These are phyloP conservation scores for Penicillium sp. DNA, from an alignment of 2,329 filamentous ascomycete species.

Conservation along the genomic window DNA sequence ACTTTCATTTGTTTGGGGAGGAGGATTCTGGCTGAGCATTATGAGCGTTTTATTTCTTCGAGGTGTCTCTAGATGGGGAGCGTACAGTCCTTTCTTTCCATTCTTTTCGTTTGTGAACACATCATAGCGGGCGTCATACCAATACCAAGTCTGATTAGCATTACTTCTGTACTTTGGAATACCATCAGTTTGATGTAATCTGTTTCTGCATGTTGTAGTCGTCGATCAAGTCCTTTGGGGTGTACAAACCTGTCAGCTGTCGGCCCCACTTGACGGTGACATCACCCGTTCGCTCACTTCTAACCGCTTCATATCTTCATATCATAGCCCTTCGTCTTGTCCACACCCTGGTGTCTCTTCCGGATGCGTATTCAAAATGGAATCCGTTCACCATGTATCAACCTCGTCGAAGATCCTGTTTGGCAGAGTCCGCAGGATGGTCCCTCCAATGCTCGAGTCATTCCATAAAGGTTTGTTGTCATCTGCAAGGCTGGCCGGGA, in stretches of 20 bases:
- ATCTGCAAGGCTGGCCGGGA: background rate
- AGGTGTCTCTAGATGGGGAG: conserved; percentile 32
- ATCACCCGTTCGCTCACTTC: conserved; percentile 31
- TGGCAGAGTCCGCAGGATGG: conserved; percentile 79
- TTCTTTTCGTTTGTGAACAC: conserved; percentile 18
- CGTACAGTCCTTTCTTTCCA: conserved; percentile 9
- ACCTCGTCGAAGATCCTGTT: conserved; percentile 74
- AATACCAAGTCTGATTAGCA: conserved; percentile 24
- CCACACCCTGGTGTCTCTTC: background rate
- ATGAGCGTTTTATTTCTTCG: conserved; percentile 34
- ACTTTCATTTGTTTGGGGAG: conserved; percentile 22
- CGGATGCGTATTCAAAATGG: conserved; percentile 30
- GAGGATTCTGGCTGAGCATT: conserved; percentile 34
- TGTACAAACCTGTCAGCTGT: conserved; percentile 10
- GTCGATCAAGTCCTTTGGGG: background rate
- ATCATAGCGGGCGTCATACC: conserved; percentile 26
- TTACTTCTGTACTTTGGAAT: background rate
- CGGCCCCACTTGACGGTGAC: conserved; percentile 39
- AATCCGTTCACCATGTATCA: conserved; percentile 56
- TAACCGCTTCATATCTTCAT: conserved; percentile 1
- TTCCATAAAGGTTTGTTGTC: conserved; percentile 83
- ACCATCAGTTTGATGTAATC: background rate
- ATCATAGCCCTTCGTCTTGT: background rate
- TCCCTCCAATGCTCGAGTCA: conserved; percentile 90
- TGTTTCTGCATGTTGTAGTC: background rate